Evolutionary conservation across 2,329 filamentous ascomycete genomes (phyloP), one percentile per base, ranked within the genome.

Genomic region (Paracamarosporium sp.): DNA sequence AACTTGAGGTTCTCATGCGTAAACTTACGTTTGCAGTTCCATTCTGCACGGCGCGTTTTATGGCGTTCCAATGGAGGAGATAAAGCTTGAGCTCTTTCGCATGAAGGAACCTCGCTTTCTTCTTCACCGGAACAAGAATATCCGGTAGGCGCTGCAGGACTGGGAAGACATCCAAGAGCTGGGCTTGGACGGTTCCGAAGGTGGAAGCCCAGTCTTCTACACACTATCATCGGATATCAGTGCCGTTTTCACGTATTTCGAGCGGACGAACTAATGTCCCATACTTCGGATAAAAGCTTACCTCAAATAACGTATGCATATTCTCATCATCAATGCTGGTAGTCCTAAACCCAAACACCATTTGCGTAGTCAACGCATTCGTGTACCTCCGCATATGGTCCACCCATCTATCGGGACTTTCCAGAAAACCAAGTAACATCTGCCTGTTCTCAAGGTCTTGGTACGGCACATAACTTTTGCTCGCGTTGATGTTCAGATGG

Each of bases 391-490:
- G 73, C 22, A 84, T 72, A 56, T 83, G 79, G n/a, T 79, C 67
- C 9, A 77, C 51, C 47, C 80, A 81, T 1, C 72, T 57, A 0
- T 77, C 61, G 0, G 83, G 83, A 15, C 70, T 55, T 0, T 80
- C 76, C 2, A 86, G 64, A 22, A 87, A 68, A 11, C 81, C 80
- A 46, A 72, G 57, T 35, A 85, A 70, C 82, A 87, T 82, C 54
- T 81, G 78, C 63, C 81, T 82, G 69, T 81, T 84, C 66, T 87
- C 84, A 5, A 86, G 76, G 55, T 82, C 78, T 62, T 86, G 84
- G 62, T 86, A 86, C 0, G 83, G 81, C 20, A 67, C 40, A 46
- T 68, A 70, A 17, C 52, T 48, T 11, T 27, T 46, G 5, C 60
- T 57, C 0, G 56, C 65, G 12, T 45, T 56, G 38, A 65, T 56